Evolutionary conservation across 768 basidiomycete genomes (phyloP).

Genomic region (Tubosaeta sp.): DNA sequence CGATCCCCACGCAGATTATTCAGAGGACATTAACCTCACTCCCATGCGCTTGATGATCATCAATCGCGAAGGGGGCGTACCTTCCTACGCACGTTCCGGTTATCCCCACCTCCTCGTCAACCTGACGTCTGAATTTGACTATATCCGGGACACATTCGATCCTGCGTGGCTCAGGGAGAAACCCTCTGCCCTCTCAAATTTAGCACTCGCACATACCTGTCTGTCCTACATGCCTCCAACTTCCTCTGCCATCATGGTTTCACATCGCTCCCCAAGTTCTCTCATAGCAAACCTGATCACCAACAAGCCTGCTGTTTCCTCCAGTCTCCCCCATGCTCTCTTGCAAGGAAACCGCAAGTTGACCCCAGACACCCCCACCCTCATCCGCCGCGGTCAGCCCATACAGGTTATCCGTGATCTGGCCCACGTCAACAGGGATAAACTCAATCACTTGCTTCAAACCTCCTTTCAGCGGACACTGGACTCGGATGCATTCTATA

Average conservation of each 20-base stretch:
- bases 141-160: constrained; percentile 84
- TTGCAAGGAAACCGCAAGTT: constrained; percentile 83
- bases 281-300: constrained; percentile 97
- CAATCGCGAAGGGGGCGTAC: constrained; percentile 93
- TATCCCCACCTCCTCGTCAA: constrained; percentile 96
- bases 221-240: constrained; percentile 88
- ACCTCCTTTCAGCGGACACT: constrained; percentile 78
- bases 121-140: constrained; percentile 77
- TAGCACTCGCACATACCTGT: constrained; percentile 81
- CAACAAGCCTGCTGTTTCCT: constrained; percentile 94
- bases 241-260: constrained; percentile 95
- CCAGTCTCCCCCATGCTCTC: constrained; percentile 90
- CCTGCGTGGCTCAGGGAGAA: constrained; percentile 70
- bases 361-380: constrained; percentile 87
- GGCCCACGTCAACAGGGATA: constrained; percentile 66
- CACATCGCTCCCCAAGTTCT: constrained; percentile 91
- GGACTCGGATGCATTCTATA: constrained; percentile 71
- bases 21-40: constrained; percentile 73
- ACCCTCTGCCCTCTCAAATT: constrained; percentile 83
- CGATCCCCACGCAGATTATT: constrained; percentile 36
- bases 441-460: constrained; percentile 81
- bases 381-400: constrained; percentile 84
- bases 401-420: constrained; percentile 74
- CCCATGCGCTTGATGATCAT: constrained; percentile 97
- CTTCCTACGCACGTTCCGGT: constrained; percentile 93